phyloP scores from a whole-genome alignment of 2,329 filamentous ascomycete genomes.

The Stagonosporopsis rhizophila region DNA sequence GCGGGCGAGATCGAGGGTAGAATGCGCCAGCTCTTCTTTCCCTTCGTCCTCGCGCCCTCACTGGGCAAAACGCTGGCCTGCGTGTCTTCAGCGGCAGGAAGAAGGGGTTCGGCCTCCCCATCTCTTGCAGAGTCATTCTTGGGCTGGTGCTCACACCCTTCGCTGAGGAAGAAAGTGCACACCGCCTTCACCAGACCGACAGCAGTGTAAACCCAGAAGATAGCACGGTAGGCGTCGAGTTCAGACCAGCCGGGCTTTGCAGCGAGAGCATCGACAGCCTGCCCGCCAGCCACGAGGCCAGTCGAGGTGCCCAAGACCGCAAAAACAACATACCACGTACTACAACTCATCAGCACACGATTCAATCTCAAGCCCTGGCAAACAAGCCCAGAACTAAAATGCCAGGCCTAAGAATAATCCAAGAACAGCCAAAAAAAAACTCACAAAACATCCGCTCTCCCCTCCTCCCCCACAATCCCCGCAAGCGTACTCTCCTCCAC shows the following conservation, averaged over 20 bases:
- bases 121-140: neutral
- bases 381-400: too few relatives aligned
- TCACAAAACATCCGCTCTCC: slow-evolving; percentile 44
- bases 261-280: slow-evolving; percentile 45
- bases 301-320: slow-evolving; percentile 47
- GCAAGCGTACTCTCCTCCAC: slow-evolving; percentile 50
- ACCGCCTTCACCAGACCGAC: slow-evolving; percentile 50
- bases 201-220: slow-evolving; percentile 54
- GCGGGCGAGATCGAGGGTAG: slow-evolving; percentile 65
- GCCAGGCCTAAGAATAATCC: too few relatives aligned
- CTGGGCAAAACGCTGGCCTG: neutral
- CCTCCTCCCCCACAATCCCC: slow-evolving; percentile 40
- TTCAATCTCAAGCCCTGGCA: neutral
- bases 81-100: slow-evolving; percentile 20
- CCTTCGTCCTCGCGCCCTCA: neutral
- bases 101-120: slow-evolving; percentile 31
- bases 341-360: neutral
- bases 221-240: slow-evolving; percentile 48
- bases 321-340: slow-evolving; percentile 51
- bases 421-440: neutral
- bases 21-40: slow-evolving; percentile 29
- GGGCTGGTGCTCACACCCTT: slow-evolving; percentile 44
- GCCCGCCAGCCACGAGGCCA: slow-evolving; percentile 47
- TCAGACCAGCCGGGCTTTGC: slow-evolving; percentile 44
- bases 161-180: slow-evolving; percentile 50